Percentiles rank a stretch among this genome's conserved stretches.
phyloP scores from a whole-genome alignment of 176 grass and related monocot species.

The Microstegium vimineum region DNA sequence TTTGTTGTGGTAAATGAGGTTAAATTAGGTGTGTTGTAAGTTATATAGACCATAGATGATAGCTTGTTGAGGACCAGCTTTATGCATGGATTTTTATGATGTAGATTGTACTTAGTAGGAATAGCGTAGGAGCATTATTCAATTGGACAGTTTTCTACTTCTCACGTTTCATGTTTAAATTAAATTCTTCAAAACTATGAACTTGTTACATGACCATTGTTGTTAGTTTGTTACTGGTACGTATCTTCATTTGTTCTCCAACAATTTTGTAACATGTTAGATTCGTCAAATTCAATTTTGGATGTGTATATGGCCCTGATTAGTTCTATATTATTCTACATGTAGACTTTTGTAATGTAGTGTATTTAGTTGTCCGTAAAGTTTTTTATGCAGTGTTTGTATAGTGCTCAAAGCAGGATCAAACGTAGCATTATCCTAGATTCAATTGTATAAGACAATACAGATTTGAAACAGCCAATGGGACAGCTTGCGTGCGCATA shows the following conservation, averaged over 20 bases:
- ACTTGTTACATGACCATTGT: neutral
- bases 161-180: neutral
- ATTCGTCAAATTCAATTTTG: neutral
- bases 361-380: neutral
- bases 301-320: neutral
- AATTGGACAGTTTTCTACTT: neutral
- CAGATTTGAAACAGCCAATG: neutral
- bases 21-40: constrained; percentile 28
- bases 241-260: neutral
- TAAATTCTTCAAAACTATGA: neutral
- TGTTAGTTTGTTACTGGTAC: neutral
- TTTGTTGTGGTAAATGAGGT: constrained; percentile 33
- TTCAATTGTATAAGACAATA: neutral
- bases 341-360: neutral
- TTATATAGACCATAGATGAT: constrained; percentile 35
- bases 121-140: constrained; percentile 16
- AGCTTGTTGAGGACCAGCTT: neutral
- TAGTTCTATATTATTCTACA: no score
- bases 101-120: constrained; percentile 36
- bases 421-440: neutral
- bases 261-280: neutral
- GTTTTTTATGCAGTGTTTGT: neutral
- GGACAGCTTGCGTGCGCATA: no score
- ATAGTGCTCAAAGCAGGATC: neutral
- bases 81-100: constrained; percentile 13